A percentile compares a stretch with the other conserved stretches of the same genome.
Conservation (phyloP, 257 asterid genomes). For the Solanum acaule region DNA sequence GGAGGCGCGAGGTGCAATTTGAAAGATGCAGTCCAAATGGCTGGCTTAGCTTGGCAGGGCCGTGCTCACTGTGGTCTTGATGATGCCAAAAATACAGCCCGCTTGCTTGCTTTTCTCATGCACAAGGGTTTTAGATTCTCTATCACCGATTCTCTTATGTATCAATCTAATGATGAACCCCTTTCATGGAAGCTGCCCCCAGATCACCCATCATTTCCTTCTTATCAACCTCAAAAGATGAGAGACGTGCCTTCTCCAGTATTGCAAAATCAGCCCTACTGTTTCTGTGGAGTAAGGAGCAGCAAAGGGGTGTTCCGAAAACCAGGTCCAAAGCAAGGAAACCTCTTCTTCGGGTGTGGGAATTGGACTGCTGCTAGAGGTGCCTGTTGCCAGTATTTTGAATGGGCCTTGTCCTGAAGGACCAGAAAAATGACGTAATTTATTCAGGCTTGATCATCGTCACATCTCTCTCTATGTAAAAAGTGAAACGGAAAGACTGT, state of each 20-base stretch:
- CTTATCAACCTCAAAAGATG: conserved; percentile 39
- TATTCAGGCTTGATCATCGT: not conserved
- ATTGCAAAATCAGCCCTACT: conserved; percentile 32
- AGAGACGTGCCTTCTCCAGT: conserved; percentile 24
- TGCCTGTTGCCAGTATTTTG: conserved; percentile 74
- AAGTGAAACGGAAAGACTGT: not conserved
- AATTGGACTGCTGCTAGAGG: conserved; percentile 82
- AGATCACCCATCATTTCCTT: conserved; percentile 24
- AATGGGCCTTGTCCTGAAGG: conserved; percentile 50
- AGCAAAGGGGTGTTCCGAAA: conserved; percentile 53
- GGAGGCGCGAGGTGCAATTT: conserved; percentile 71
- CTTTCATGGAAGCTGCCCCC: conserved; percentile 35
- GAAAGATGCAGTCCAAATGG: conserved; percentile 77
- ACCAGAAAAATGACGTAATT: not conserved
- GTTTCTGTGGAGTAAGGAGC: conserved; percentile 76
- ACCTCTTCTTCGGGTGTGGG: conserved; percentile 73
- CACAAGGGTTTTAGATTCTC: conserved; percentile 60
- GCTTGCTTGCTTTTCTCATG: conserved; percentile 56
- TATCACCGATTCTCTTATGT: conserved; percentile 54
- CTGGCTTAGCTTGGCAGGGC: conserved; percentile 86
- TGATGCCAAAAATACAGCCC: conserved; percentile 91
- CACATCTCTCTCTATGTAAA: not conserved
- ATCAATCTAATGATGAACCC: conserved; percentile 31
- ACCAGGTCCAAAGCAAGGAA: conserved; percentile 86
- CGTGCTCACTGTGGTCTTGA: conserved; percentile 92